Conservation (phyloP, 805 yeast genomes). For the Metschnikowia gelsemii region DNA sequence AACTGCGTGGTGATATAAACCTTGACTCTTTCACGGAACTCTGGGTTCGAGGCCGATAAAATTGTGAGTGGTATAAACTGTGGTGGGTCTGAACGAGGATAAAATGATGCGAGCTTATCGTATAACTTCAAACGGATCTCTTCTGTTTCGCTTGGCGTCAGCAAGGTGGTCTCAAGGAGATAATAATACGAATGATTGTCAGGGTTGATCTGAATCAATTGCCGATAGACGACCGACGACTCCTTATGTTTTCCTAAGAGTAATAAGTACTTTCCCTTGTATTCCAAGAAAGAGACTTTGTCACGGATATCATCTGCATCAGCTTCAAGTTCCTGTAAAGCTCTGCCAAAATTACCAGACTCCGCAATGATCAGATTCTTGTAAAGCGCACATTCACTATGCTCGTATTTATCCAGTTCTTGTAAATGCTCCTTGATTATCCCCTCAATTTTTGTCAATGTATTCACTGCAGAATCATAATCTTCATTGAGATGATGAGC, state of each 20-base stretch:
- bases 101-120: conserved; percentile 60
- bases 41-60: conserved; percentile 50
- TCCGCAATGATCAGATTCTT: conserved; percentile 65
- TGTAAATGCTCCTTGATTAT: conserved; percentile 66
- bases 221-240: conserved; percentile 67
- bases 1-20: conserved; percentile 62
- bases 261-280: conserved; percentile 61
- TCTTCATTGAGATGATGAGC: conserved; percentile 79
- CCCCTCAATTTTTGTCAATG: conserved; percentile 73
- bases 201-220: conserved; percentile 79
- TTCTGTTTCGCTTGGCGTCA: conserved; percentile 45
- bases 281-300: conserved; percentile 60
- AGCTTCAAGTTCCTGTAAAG: conserved; percentile 56
- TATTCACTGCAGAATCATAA: conserved; percentile 63
- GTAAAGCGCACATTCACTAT: conserved; percentile 76
- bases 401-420: conserved; percentile 69
- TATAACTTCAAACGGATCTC: conserved; percentile 60
- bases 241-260: conserved; percentile 57
- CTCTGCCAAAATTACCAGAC: conserved; percentile 61
- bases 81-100: conserved; percentile 84
- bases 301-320: conserved; percentile 55
- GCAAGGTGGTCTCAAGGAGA: conserved; percentile 64
- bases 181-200: conserved; percentile 68
- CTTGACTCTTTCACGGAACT: conserved; percentile 47
- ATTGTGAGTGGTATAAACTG: conserved; percentile 75